Percentiles rank a stretch among this genome's conserved stretches.
These are phyloP conservation scores for Talaromyces adpressus DNA, from an alignment of 495 filamentous ascomycete species.

Conservation along the genomic window DNA sequence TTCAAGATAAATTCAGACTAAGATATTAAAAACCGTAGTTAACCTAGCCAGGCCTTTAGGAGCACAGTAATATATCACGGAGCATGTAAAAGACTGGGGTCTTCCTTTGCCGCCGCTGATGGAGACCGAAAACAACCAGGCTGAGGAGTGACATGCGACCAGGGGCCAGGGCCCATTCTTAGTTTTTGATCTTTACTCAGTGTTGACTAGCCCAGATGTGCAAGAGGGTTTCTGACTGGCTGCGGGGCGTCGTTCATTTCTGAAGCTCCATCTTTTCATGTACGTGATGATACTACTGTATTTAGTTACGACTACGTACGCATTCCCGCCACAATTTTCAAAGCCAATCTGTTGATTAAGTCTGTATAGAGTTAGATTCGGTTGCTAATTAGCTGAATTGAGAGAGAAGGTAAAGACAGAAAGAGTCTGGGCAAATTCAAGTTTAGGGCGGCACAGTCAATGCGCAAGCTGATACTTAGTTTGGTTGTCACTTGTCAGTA, in stretches of 20 bases:
- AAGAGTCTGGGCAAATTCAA: neutral
- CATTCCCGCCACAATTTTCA: neutral
- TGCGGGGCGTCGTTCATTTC: neutral
- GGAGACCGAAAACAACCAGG: neutral
- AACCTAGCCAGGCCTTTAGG: neutral
- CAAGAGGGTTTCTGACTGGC: neutral
- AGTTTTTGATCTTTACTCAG: neutral
- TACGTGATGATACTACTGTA: neutral
- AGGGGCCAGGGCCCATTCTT: conserved; percentile 4
- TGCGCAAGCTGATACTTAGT: conserved; percentile 1
- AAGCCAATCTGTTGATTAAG: neutral
- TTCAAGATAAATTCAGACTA: neutral
- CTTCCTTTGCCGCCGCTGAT: neutral
- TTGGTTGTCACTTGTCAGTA: conserved; percentile 2
- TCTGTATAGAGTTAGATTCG: neutral
- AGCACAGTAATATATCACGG: neutral
- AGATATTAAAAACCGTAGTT: neutral
- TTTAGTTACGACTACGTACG: neutral
- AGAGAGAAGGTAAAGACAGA: neutral
- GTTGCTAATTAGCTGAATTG: neutral
- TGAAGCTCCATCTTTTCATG: neutral
- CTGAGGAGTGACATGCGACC: conserved; percentile 8
- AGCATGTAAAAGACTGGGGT: conserved; percentile 2
- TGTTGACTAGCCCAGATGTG: neutral
- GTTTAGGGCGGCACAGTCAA: conserved; percentile 5